A percentile compares a stretch with the other conserved stretches of the same genome.
Evolutionary conservation across 2,329 filamentous ascomycete genomes (phyloP).

Genomic region (Venturia oleaginea): DNA sequence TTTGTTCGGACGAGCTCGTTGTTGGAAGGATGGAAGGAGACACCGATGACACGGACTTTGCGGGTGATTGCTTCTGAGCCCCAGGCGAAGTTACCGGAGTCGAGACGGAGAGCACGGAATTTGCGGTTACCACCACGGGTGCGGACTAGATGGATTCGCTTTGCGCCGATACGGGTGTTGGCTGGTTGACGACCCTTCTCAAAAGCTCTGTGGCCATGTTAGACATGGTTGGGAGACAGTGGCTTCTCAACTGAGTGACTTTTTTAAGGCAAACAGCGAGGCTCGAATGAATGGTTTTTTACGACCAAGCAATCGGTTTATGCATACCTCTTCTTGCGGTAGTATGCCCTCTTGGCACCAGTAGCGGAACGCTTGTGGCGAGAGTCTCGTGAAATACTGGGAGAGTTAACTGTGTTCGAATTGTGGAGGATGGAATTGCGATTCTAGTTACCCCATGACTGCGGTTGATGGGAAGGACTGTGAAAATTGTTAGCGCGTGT

Average conservation of each 20-base stretch:
- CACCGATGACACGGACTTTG: conserved; percentile 98
- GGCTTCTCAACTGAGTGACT: conserved; percentile 13
- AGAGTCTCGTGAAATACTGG: conserved; percentile 97
- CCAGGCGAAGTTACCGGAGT: conserved; percentile 99
- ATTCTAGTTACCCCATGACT: conserved; percentile 42
- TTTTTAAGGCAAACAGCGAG: conserved; percentile 25
- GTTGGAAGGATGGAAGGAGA: conserved; percentile 97
- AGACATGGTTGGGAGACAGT: conserved; percentile 12
- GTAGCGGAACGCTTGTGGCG: conserved; percentile 99
- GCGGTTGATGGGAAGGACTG: conserved; percentile 33
- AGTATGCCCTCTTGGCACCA: conserved; percentile 73
- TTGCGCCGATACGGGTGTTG: conserved; percentile 97
- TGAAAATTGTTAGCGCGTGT: conserved; percentile 1
- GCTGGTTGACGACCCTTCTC: conserved; percentile 98
- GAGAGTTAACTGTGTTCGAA: conserved; percentile 27
- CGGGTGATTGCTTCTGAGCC: conserved; percentile 94
- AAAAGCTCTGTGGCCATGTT: conserved; percentile 89
- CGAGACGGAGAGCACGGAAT: conserved; percentile 97
- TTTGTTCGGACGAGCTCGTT: conserved; percentile 99
- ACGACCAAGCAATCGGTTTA: conserved; percentile 47
- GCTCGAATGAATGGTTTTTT: conserved; percentile 58
- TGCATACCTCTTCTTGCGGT: conserved; percentile 50
- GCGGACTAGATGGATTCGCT: conserved; percentile 94
- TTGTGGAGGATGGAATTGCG: conserved; percentile 12
- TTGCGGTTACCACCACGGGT: conserved; percentile 98